Percentiles rank a stretch among this genome's conserved stretches.
phyloP scores from a whole-genome alignment of 192 early-diverging fungal species.

The Mortierella alpina region DNA sequence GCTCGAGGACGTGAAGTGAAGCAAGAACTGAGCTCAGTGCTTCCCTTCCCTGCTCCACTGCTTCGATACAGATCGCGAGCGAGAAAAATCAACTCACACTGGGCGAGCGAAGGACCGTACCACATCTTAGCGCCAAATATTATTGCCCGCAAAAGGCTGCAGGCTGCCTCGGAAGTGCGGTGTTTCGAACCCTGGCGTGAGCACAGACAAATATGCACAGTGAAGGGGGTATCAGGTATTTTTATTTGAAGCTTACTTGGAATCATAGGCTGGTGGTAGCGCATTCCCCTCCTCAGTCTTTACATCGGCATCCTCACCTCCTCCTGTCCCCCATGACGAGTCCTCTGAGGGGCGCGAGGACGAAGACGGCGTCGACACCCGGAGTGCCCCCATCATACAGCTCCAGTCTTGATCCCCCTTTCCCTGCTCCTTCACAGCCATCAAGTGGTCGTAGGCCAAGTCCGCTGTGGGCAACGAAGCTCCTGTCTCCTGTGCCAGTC shows the following conservation, averaged over 20 bases:
- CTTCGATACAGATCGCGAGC: too few relatives aligned
- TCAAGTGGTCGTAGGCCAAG: slow-evolving; percentile 31
- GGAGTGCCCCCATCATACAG: slow-evolving; percentile 13
- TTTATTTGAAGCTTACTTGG: background rate
- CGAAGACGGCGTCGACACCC: slow-evolving; percentile 4
- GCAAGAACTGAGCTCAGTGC: too few relatives aligned
- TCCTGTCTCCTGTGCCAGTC: slow-evolving; percentile 47
- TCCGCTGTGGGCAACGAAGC: slow-evolving; percentile 53
- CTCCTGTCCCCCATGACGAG: background rate
- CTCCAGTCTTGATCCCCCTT: slow-evolving; percentile 38
- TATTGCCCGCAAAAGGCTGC: too few relatives aligned
- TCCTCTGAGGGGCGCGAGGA: slow-evolving; percentile 15
- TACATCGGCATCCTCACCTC: background rate
- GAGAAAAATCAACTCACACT: too few relatives aligned
- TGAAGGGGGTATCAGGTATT: too few relatives aligned
- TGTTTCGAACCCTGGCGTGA: too few relatives aligned
- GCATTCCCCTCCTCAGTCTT: background rate
- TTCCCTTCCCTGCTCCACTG: too few relatives aligned
- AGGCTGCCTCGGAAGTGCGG: too few relatives aligned
- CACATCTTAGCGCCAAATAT: too few relatives aligned
- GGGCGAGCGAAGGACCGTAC: too few relatives aligned
- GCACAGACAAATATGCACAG: too few relatives aligned
- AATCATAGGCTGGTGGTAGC: slow-evolving; percentile 19
- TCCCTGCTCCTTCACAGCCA: slow-evolving; percentile 11
- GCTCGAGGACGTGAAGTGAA: too few relatives aligned